Evolutionary conservation across 345 rosid species (phyloP), one percentile per base, ranked within the genome.

Genomic region (Aegle marmelos): DNA sequence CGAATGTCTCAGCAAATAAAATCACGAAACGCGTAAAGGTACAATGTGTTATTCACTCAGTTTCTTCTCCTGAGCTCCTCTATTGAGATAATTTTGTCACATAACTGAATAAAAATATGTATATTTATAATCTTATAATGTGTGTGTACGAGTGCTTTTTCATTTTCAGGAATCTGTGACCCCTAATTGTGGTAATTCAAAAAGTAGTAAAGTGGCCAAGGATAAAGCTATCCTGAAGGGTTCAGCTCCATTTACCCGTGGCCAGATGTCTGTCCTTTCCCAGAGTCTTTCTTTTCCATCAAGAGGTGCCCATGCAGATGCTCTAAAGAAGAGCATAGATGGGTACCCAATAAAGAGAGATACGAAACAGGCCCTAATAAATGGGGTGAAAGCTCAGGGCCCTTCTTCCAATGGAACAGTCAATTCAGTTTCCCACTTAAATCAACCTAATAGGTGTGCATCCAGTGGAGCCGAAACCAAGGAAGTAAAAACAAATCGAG

Each of bases 281-380:
- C 96, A 95, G 87, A 91, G 90, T 73, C 80, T 84, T 82, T 92
- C 96, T 56, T 92, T 92, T 84, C 91, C 96, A 5, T 84, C 86
- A 67, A 89, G 72, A 83, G 92, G 85, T 68, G 77, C 72, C 79
- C 82, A 62, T 37, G 69, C 73, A 70, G 88, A 87, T 80, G 87
- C 84, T 41, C 70, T 80, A 78, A 85, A 79, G 86, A 91, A 87
- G 88, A 95, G 92, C 82, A 78, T 87, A 36, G 88, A 89, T 73
- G 92, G 82, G 68, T 78, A 80, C 76, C 79, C 81, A 7, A 68
- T 65, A 28, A 91, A 86, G 76, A 58, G 79, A 24, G 73, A 58
- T 73, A 64, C 33, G 69, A 95, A 89, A 83, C 87, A 81, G 84
- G 74, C 78, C 76, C 78, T 45, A 48, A 78, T 71, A 45, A 78